These are phyloP conservation scores for Rhizoclosmatium globosum DNA, from an alignment of 192 early-diverging fungal genomes.

Conservation along the genomic window DNA sequence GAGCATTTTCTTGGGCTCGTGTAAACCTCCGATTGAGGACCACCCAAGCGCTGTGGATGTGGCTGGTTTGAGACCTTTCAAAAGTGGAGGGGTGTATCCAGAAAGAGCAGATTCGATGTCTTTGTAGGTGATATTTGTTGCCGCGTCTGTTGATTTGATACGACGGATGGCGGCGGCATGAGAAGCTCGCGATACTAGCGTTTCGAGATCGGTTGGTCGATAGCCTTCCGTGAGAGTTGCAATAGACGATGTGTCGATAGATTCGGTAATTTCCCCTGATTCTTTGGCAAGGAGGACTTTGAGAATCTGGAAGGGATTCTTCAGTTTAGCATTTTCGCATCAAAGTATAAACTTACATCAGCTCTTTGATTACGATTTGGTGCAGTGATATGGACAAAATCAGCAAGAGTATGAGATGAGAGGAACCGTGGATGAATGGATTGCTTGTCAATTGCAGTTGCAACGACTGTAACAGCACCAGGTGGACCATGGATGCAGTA, in stretches of 20 bases:
- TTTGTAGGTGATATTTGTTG: neutral
- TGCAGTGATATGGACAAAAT: slow-evolving; percentile 67
- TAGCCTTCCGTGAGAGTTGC: slow-evolving; percentile 89
- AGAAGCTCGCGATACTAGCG: slow-evolving; percentile 79
- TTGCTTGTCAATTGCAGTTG: slow-evolving; percentile 68
- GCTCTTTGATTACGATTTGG: slow-evolving; percentile 72
- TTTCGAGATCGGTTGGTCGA: slow-evolving; percentile 80
- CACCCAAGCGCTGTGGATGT: slow-evolving; percentile 76
- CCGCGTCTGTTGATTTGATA: slow-evolving; percentile 24
- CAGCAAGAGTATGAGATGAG: slow-evolving; percentile 69
- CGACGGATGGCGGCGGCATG: slow-evolving; percentile 80
- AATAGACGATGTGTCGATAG: slow-evolving; percentile 74
- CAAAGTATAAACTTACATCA: slow-evolving; percentile 50
- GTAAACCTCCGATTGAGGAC: slow-evolving; percentile 90
- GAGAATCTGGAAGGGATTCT: slow-evolving; percentile 62
- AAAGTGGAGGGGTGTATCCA: slow-evolving; percentile 80
- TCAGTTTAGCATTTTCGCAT: neutral
- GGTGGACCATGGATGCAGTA: slow-evolving; percentile 43
- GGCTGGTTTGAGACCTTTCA: slow-evolving; percentile 82
- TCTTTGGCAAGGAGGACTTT: slow-evolving; percentile 69
- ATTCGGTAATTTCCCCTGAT: slow-evolving; percentile 46
- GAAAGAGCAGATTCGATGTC: slow-evolving; percentile 59
- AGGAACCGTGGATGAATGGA: slow-evolving; percentile 68
- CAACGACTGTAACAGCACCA: slow-evolving; percentile 63
- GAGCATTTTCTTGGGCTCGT: slow-evolving; percentile 79